Evolutionary conservation across 352 stramenopile species (phyloP), one percentile per base, ranked within the genome.

Genomic region (Pythium aristosporum): DNA sequence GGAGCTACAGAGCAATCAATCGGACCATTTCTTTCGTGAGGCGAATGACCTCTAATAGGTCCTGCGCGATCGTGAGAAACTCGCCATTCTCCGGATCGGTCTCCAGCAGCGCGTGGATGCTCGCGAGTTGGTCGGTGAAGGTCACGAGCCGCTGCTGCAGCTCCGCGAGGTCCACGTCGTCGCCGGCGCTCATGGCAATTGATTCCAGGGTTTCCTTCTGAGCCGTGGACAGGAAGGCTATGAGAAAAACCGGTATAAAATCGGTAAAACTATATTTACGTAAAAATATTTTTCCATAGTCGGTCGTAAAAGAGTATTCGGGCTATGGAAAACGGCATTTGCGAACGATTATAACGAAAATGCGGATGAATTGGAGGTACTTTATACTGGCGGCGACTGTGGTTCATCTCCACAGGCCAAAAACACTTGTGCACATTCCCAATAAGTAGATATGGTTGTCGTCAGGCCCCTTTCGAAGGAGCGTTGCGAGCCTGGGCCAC

Each of bases 31-130:
- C 82, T 59, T 90, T 87, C 25, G 86, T 94, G 54, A 94, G 79
- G n/a, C 76, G 79, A 58, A 94, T 92, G 53, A 94, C 86, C 60
- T 94, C 86, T 20, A 89, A 76, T 28, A 94, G 81, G 61, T 94
- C 86, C 42, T 80, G 75, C 12, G 86, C 80, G 75, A 94, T 93
- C 34, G 69, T 70, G 50, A 92, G 62, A 60, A 87, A 92, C 76
- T 94, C 86, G 36, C 28, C 55, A 41, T 94, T 94, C 30, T 78
- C 73, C 25, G 83, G 69, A 34, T 94, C 86, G 32, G 64, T 79
- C 63, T 89, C 76, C 43, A 94, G 69, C 51, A 94, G 74, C 73
- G 88, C 68, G 41, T 92, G 76, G 68, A 94, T 92, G 76, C 77
- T 91, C 68, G 85, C 74, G 41, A 92, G 82, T 74, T 94, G 86